Conservation (phyloP, 129 eudicot genomes). For the Heracleum sosnowskyi region DNA sequence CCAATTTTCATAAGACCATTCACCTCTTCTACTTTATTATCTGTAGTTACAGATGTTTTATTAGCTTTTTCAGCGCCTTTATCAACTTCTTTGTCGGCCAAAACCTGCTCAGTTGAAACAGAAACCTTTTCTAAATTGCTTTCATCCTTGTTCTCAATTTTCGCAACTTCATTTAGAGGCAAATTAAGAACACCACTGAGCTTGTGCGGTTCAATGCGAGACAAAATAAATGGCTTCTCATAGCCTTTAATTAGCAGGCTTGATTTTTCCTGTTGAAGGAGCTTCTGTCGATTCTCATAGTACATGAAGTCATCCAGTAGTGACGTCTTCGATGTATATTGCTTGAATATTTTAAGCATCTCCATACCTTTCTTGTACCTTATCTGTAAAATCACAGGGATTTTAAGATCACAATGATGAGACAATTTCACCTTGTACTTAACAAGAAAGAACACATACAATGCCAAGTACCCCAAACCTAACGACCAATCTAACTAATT, state of each 20-base stretch:
- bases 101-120: conserved; percentile 15
- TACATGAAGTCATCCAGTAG: conserved; percentile 88
- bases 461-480: neutral
- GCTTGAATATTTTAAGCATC: conserved; percentile 74
- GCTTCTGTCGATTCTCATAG: conserved; percentile 74
- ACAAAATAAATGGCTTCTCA: conserved; percentile 42
- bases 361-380: conserved; percentile 62
- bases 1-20: neutral
- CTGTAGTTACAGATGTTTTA: neutral
- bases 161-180: conserved; percentile 28
- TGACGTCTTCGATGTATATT: conserved; percentile 55
- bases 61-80: neutral
- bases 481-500: neutral
- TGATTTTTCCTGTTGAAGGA: conserved; percentile 71
- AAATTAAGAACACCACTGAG: conserved; percentile 23
- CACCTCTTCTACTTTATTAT: neutral
- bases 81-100: conserved; percentile 12
- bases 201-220: conserved; percentile 49
- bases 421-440: neutral
- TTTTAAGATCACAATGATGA: neutral
- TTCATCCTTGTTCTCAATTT: conserved; percentile 20
- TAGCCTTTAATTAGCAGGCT: conserved; percentile 45
- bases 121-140: conserved; percentile 11
- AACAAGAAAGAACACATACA: neutral
- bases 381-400: conserved; percentile 42